Percentiles rank a stretch among this genome's conserved stretches.
phyloP scores from a whole-genome alignment of 1,284 basidiomycete genomes.

The Leccinum subfulvum region DNA sequence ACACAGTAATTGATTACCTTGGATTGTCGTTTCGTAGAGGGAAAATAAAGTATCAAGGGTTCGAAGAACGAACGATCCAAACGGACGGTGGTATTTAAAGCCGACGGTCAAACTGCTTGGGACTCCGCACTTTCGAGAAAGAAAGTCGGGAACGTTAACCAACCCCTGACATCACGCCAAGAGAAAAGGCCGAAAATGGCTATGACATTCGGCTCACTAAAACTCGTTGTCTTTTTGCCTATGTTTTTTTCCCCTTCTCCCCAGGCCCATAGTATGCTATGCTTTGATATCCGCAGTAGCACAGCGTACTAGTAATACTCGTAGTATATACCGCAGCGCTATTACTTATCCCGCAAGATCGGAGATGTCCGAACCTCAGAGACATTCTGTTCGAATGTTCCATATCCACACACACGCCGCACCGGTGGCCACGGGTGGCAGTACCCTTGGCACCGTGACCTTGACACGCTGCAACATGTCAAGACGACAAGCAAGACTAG shows the following conservation, averaged over 20 bases:
- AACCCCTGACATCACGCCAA: background rate
- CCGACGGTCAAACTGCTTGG: background rate
- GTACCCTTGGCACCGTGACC: background rate
- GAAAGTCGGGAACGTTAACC: background rate
- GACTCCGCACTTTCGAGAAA: constrained; percentile 8
- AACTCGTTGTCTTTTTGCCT: background rate
- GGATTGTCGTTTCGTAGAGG: background rate
- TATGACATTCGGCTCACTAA: background rate
- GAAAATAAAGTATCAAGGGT: background rate
- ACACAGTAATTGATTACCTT: constrained; percentile 4
- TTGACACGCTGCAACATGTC: background rate
- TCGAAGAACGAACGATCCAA: background rate
- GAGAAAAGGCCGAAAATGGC: constrained; percentile 15
- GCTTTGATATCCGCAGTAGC: background rate
- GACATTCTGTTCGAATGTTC: constrained; percentile 31
- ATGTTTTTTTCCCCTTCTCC: background rate
- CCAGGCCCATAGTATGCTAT: background rate
- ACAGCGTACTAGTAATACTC: background rate
- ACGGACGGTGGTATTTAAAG: constrained; percentile 14
- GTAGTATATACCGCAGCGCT: background rate
- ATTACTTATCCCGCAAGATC: background rate
- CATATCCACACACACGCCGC: constrained; percentile 22
- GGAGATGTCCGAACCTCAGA: constrained; percentile 20
- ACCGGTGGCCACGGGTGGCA: background rate
- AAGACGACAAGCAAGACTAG: background rate